Evolutionary conservation across 345 rosid species (phyloP), one percentile per base, ranked within the genome.

Genomic region (Eucalyptus urophylla): DNA sequence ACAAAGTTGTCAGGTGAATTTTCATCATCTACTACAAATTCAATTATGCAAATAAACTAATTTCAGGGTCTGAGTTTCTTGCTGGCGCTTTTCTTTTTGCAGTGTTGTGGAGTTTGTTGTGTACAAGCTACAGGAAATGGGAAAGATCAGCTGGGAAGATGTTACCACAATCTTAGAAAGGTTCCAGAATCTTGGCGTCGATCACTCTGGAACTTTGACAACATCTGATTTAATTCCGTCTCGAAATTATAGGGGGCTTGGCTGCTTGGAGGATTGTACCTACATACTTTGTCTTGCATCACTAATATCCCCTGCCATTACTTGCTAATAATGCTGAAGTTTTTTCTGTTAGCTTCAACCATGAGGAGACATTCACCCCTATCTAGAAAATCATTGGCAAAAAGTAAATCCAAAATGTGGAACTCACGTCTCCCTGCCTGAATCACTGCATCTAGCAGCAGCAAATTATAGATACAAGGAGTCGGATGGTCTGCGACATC

Each of bases 121-220:
- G 60, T 90, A 90, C 87, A 89, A 90, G 88, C 88, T 93, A 2
- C 89, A 91, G 91, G 93, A 93, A 87, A 93, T 94, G 96, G 93
- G 90, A 88, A 95, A 93, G 92, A 92, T 93, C 33, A 54, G 54
- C 49, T 83, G 89, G 67, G 94, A 91, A 87, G 96, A 94, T 87
- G 51, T 94, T 44, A 62, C 91, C 80, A 33, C 91, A 4, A 87
- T 90, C 87, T 86, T 90, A 92, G 94, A 93, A 89, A 91, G 91
- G 88, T 93, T 95, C 89, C 88, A 80, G 88, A 86, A 80, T 24
- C 95, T 93, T 37, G 96, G 93, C 87, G 87, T 81, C 37, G 95
- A 95, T 90, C 92, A 90, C 7, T 92, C 95, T 6, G 95, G 95
- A 88, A 92, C 93, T 49, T 90, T 95, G 87, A 92, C 95, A 22